These are phyloP conservation scores for Tripterygium wilfordii DNA, from an alignment of 177 flowering plant species.

Conservation along the genomic window DNA sequence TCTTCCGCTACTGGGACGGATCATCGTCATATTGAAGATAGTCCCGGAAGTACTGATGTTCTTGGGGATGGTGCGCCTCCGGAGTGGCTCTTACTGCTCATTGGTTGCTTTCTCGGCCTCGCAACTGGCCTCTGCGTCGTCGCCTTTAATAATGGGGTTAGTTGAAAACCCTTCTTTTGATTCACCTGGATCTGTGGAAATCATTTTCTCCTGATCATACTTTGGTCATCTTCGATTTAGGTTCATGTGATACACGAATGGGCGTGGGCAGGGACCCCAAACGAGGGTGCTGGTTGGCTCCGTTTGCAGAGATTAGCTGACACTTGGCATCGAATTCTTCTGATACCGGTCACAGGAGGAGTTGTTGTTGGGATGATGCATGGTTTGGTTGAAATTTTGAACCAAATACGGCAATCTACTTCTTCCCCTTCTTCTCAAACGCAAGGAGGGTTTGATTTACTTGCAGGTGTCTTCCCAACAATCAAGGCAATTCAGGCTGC, in stretches of 20 bases:
- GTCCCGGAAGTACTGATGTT: slow-evolving; percentile 29
- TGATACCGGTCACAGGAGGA: slow-evolving; percentile 96
- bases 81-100: slow-evolving; percentile 90
- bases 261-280: slow-evolving; percentile 99
- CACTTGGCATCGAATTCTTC: slow-evolving; percentile 94
- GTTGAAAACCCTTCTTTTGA: slow-evolving; percentile 4
- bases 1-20: slow-evolving; percentile 6
- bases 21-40: slow-evolving; percentile 4
- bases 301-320: slow-evolving; percentile 88
- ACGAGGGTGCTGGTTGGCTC: slow-evolving; percentile 99
- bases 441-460: slow-evolving; percentile 64
- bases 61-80: slow-evolving; percentile 85
- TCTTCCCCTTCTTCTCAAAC: slow-evolving; percentile 55
- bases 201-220: not conserved
- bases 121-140: slow-evolving; percentile 92
- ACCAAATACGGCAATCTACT: slow-evolving; percentile 76
- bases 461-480: slow-evolving; percentile 75
- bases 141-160: slow-evolving; percentile 78
- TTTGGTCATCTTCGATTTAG: slow-evolving; percentile 26
- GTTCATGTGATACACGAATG: slow-evolving; percentile 94
- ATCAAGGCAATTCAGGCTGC: slow-evolving; percentile 98
- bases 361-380: slow-evolving; percentile 98
- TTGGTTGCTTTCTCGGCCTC: slow-evolving; percentile 94
- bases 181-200: not conserved
- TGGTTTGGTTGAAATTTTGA: slow-evolving; percentile 86